Evolutionary conservation across 345 rosid genomes (phyloP), one percentile per base, ranked within the genome.

Genomic region (Populus ilicifolia): DNA sequence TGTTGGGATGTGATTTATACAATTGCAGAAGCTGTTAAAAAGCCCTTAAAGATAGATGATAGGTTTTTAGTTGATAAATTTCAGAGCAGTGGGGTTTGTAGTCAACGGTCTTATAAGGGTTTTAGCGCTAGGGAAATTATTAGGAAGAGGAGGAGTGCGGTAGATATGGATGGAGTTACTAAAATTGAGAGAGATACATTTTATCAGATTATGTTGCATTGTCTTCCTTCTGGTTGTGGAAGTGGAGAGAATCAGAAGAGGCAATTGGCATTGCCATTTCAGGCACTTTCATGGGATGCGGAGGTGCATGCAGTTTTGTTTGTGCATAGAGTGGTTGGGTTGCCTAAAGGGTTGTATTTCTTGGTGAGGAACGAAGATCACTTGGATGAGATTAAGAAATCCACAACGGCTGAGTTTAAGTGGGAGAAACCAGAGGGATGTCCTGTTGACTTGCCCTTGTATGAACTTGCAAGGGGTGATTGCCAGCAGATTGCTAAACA

Each of bases 71-170:
- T 85, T 75, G 86, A 85, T 80, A 84, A 82, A 35, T 89, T 88
- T 36, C 84, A 50, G 62, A 59, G 87, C 70, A 88, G 96, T 75
- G 90, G 85, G 59, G 71, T 81, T 52, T 84, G 78, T 76, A 82
- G 84, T 69, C 90, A 77, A 59, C 77, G 77, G 67, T 89, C 85
- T 0, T 92, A 94, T 72, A 88, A 88, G 48, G 82, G 83, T 66
- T 79, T 89, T 48, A 82, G 88, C 0, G 74, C 71, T 20, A 86
- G 91, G 66, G 85, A 92, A 82, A 85, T 90, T 69, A 89, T 90
- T 6, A 90, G 97, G 92, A 90, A 84, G 86, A 85, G 98, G 30
- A 89, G 98, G 84, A 94, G 98, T n/a, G 98, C 98, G 0, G 94
- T 89, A 76, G 93, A 94, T 71, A 90, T 94, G 98, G 98, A 94